Conservation (phyloP, 2,329 filamentous ascomycete genomes). For the Phaeosphaeria sp. region DNA sequence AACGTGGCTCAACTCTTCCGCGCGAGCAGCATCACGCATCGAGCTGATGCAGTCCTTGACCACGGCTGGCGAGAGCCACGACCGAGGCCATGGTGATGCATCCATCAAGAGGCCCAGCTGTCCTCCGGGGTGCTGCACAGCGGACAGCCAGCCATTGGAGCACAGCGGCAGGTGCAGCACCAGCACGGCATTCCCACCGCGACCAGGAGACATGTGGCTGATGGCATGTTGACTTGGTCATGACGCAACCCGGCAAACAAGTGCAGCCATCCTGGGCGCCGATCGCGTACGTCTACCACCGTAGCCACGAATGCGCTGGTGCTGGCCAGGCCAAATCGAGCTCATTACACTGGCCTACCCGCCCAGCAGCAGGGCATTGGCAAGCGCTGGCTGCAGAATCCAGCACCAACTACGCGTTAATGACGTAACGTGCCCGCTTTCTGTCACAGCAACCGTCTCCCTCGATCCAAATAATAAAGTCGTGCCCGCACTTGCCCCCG, state of each 20-base stretch:
- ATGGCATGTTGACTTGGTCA: constrained; percentile 4
- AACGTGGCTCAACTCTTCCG: not conserved
- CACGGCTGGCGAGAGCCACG: not conserved
- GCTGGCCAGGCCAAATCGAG: not conserved
- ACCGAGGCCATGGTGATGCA: not conserved
- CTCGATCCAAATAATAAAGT: constrained; percentile 27
- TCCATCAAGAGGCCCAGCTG: not conserved
- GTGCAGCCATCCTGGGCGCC: constrained; percentile 11
- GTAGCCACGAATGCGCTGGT: not conserved
- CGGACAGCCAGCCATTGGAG: not conserved
- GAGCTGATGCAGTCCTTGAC: no score
- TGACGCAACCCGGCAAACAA: constrained; percentile 16
- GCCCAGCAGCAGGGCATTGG: not conserved
- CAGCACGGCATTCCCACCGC: not conserved
- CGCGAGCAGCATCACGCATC: not conserved
- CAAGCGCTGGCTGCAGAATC: constrained; percentile 2
- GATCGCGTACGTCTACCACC: constrained; percentile 4
- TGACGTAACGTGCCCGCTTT: constrained; percentile 10
- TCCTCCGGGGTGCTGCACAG: not conserved
- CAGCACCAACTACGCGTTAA: constrained; percentile 10
- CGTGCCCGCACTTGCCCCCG: constrained; percentile 15
- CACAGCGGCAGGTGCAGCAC: not conserved
- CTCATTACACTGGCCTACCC: not conserved
- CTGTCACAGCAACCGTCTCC: constrained; percentile 18
- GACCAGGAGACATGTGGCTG: constrained; percentile 15